Base-by-base conservation (phyloP, 2,329 filamentous ascomycete species). In the Hypoxylon sp. region DNA sequence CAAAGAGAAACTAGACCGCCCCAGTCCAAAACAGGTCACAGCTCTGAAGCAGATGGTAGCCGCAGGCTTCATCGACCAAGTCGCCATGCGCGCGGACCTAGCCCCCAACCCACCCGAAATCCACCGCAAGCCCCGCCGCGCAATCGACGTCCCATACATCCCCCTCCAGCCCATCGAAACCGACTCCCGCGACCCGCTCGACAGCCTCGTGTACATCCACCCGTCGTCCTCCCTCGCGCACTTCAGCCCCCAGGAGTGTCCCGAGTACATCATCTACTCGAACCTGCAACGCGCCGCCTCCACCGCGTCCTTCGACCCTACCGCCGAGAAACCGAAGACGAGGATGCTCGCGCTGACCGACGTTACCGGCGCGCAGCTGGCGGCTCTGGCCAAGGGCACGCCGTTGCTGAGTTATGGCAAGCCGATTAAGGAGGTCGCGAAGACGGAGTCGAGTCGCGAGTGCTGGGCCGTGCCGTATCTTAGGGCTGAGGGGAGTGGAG, bases 61-160 rank as follows among this genome's bases (percentile, higher is more conserved):
- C 0, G 91, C 93, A 0, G 96, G 95, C 0, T 98, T 98, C 81
- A 89, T 98, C 75, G 96, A 99, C 79, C 92, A 98, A 73, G 87
- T 99, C 43, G 96, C 96, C 49, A 94, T 98, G 73, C 92, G 96
- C 66, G 93, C 93, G 3, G 95, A 99, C 79, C 83, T 93, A n/a
- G 86, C 93, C 0, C 93, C 93, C 0, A 86, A 85, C 11, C 92
- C 93, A 0, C 90, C 90, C 0, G 89, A 91, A 67, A 80, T 86
- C 58, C 80, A 84, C 49, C 85, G 91, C 17, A 93, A 92, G 68
- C 93, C 94, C 0, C 89, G 89, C 55, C 89, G 94, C n/a, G 92
- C 94, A 1, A 97, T 96, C 70, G 94, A 98, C 73, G 92, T 98
- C 2, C 92, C 95, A 0, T 99, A 98, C 77, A 80, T 97, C 5